Evolutionary conservation across 2,329 filamentous ascomycete species (phyloP).

Genomic region (Monilinia polystroma): DNA sequence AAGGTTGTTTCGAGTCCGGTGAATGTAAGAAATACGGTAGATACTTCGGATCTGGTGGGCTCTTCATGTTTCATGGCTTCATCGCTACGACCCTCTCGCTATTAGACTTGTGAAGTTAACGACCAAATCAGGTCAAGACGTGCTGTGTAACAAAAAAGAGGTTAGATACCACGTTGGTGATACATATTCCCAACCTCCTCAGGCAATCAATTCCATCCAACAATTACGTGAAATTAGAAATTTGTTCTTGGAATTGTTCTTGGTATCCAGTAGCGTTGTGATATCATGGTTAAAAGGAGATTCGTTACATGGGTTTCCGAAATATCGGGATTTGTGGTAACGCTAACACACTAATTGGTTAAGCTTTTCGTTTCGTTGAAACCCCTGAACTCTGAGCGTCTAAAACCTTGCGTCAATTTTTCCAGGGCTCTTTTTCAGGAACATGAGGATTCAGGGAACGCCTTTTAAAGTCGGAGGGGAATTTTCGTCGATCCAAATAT

Average conservation of each 20-base stretch:
- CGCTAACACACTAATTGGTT: not conserved
- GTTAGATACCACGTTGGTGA: not conserved
- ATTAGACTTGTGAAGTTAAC: not conserved
- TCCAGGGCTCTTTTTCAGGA: not conserved
- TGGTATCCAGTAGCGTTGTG: slow-evolving; percentile 5
- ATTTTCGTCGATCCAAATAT: slow-evolving; percentile 2
- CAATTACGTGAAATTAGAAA: not conserved
- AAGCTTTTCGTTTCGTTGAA: slow-evolving; percentile 16
- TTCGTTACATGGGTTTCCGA: slow-evolving; percentile 1
- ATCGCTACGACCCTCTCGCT: not conserved
- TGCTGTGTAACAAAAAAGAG: not conserved
- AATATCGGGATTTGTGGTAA: not conserved
- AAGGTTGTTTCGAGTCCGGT: slow-evolving; percentile 9
- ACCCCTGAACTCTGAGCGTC: slow-evolving; percentile 20
- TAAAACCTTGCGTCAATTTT: slow-evolving; percentile 19
- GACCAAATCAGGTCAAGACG: not conserved
- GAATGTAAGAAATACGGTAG: not conserved
- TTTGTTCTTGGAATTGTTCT: not conserved
- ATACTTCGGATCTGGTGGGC: not conserved
- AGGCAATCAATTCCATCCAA: not conserved
- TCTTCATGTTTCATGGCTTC: slow-evolving; percentile 1
- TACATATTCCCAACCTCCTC: not conserved
- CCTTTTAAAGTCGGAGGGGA: not conserved
- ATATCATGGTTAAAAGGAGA: slow-evolving; percentile 1
- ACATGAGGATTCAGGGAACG: not conserved